phyloP scores from a whole-genome alignment of 1,139 yeast species.

The Geotrichum bryndzae region DNA sequence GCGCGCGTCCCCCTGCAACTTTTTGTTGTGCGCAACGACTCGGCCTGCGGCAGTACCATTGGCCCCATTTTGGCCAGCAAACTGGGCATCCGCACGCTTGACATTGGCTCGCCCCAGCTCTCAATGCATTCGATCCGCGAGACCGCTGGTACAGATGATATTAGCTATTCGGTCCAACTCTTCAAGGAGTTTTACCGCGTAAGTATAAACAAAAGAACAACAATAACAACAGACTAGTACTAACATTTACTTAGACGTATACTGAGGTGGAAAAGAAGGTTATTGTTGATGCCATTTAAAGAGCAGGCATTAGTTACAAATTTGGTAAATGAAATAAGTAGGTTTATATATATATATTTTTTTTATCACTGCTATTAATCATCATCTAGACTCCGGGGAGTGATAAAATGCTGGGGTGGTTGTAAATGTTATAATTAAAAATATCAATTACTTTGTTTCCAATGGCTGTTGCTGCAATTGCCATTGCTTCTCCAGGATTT shows the following conservation, averaged over 20 bases:
- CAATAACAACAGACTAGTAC: not conserved
- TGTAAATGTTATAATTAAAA: no score
- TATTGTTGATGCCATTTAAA: not conserved
- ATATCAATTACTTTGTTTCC: not conserved
- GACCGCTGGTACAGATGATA: conserved; percentile 79
- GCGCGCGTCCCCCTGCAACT: conserved; percentile 51
- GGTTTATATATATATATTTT: no score
- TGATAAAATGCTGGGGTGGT: no score
- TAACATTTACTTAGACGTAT: not conserved
- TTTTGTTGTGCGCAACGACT: conserved; percentile 85
- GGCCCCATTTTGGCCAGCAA: conserved; percentile 91
- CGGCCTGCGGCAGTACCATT: conserved; percentile 94
- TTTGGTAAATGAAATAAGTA: no score
- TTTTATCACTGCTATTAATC: no score
- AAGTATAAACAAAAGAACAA: not conserved
- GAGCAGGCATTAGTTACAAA: not conserved
- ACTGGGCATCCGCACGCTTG: conserved; percentile 83
- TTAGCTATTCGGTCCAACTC: conserved; percentile 54
- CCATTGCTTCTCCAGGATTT: conserved; percentile 15
- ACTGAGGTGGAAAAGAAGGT: conserved; percentile 4
- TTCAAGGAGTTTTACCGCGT: conserved; percentile 50
- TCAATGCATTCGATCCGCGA: conserved; percentile 96
- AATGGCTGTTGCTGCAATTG: not conserved
- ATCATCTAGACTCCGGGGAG: no score
- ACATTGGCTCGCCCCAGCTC: conserved; percentile 88